These are phyloP conservation scores for Phytopythium vexans DNA, from an alignment of 352 stramenopile genomes.

Conservation along the genomic window DNA sequence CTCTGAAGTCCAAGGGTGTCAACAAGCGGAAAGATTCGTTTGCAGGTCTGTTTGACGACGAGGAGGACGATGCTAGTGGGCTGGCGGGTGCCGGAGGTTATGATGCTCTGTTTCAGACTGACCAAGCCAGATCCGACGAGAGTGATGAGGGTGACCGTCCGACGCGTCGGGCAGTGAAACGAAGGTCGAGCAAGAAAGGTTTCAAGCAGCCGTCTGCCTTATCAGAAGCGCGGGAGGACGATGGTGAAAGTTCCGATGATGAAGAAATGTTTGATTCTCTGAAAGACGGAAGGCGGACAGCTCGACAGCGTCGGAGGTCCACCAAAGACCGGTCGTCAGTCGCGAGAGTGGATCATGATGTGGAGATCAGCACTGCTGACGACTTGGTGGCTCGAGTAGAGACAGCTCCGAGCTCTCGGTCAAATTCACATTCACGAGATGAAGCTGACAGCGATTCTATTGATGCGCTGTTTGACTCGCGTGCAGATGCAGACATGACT, in stretches of 20 bases:
- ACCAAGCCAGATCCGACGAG: constrained; percentile 6
- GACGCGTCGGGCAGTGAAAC: constrained; percentile 14
- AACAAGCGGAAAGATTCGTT: constrained; percentile 63
- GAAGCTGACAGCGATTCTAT: constrained; percentile 40
- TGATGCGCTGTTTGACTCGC: constrained; percentile 63
- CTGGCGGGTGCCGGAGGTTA: constrained; percentile 38
- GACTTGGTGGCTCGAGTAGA: background rate
- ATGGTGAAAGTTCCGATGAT: no score
- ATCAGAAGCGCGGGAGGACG: no score
- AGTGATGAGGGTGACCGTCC: constrained; percentile 17
- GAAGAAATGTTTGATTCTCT: no score
- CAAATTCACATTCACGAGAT: constrained; percentile 2
- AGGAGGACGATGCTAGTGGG: constrained; percentile 14
- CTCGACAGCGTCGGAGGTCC: no score
- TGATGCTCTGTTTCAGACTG: constrained; percentile 52
- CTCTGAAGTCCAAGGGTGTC: constrained; percentile 5
- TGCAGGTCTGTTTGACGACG: constrained; percentile 69
- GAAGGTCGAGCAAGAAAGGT: constrained; percentile 6
- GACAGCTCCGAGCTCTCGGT: background rate
- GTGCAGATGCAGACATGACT: constrained; percentile 41
- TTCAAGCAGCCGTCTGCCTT: constrained; percentile 1
- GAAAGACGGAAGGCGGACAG: no score
- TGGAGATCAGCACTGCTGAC: no score
- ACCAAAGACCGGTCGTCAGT: no score
- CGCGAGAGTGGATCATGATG: no score